These are phyloP conservation scores for Pyrus bretschneideri DNA, from an alignment of 306 rosid species.

Conservation along the genomic window DNA sequence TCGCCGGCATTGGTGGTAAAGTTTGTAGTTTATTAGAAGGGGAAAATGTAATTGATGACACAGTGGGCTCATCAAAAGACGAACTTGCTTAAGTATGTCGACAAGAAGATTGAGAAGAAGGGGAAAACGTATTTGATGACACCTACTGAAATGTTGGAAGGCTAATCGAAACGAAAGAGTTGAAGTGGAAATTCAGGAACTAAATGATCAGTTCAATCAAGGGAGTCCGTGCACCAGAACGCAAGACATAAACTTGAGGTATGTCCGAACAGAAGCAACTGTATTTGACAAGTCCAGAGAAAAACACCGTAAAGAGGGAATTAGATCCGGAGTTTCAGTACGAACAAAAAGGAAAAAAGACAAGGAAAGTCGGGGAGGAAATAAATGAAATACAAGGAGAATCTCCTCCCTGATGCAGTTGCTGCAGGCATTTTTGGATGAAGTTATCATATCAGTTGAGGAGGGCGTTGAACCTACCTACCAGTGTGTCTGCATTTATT, in stretches of 20 bases:
- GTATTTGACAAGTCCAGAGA: neutral
- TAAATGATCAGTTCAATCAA: neutral
- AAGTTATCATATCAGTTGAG: neutral
- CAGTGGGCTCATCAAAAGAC: neutral
- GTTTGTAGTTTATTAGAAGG: neutral
- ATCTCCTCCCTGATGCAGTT: no score
- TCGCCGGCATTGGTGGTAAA: neutral
- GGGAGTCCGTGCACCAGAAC: no score
- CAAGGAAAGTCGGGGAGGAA: neutral
- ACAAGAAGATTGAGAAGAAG: no score
- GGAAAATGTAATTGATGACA: neutral
- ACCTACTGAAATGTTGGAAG: neutral
- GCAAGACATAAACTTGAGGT: neutral
- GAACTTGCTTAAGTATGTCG: no score
- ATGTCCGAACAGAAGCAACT: neutral
- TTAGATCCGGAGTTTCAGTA: neutral
- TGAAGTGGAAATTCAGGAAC: neutral
- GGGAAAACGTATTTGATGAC: no score
- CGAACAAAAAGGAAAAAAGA: neutral
- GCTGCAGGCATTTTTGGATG: no score
- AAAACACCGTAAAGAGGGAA: neutral
- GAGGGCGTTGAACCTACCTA: neutral
- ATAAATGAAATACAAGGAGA: no score
- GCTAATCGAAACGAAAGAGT: neutral
- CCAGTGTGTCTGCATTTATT: no score